Evolutionary conservation across 805 yeast species (phyloP).

Genomic region (Lipomyces yamadae): DNA sequence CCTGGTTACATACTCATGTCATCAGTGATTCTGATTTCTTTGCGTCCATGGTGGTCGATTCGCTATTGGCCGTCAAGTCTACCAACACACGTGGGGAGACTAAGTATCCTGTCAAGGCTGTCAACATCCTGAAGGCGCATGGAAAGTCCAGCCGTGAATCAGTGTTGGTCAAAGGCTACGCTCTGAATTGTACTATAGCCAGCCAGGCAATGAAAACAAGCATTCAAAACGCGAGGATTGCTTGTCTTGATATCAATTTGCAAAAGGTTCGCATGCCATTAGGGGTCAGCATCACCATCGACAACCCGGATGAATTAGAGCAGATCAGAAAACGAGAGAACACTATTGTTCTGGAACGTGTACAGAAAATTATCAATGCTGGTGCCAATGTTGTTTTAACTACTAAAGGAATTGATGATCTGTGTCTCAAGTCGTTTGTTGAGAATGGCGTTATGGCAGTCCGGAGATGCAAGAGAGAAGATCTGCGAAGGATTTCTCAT

Average conservation of each 20-base stretch:
- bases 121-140: slow-evolving; percentile 92
- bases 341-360: slow-evolving; percentile 82
- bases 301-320: slow-evolving; percentile 96
- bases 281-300: slow-evolving; percentile 96
- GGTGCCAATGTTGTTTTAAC: slow-evolving; percentile 94
- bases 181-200: slow-evolving; percentile 94
- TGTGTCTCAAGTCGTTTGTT: slow-evolving; percentile 87
- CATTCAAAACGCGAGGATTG: slow-evolving; percentile 73
- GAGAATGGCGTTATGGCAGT: slow-evolving; percentile 94
- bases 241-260: slow-evolving; percentile 86
- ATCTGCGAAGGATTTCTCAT: slow-evolving; percentile 92
- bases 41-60: slow-evolving; percentile 88
- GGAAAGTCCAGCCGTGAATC: slow-evolving; percentile 93
- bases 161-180: slow-evolving; percentile 87
- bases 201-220: slow-evolving; percentile 92
- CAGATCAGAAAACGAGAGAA: slow-evolving; percentile 87
- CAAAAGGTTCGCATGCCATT: slow-evolving; percentile 97
- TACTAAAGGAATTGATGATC: slow-evolving; percentile 93
- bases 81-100: slow-evolving; percentile 83
- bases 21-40: slow-evolving; percentile 83
- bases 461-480: slow-evolving; percentile 96
- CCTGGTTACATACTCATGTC: neutral
- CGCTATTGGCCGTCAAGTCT: slow-evolving; percentile 93
- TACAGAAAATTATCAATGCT: slow-evolving; percentile 75
- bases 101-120: slow-evolving; percentile 96